These are phyloP conservation scores for Epipyxis sp. DNA, from an alignment of 108 stramenopile species.

Conservation along the genomic window DNA sequence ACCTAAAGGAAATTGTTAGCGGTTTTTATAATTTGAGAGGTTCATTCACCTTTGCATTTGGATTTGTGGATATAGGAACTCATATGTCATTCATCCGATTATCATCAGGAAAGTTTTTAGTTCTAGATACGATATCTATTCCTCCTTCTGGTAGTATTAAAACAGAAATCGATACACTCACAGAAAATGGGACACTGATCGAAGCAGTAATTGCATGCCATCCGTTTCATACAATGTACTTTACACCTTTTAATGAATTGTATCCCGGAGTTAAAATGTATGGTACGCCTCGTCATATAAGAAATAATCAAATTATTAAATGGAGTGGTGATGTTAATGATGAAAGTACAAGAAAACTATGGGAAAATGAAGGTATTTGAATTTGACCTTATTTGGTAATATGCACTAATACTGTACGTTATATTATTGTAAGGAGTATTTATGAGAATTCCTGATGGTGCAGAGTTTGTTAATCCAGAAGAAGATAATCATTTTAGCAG, in stretches of 20 bases:
- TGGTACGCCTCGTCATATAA: not conserved
- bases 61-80: slow-evolving; percentile 1
- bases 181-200: not conserved
- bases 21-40: not conserved
- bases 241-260: not conserved
- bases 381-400: no score
- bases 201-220: slow-evolving; percentile 13
- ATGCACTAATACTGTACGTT: not conserved
- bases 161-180: not conserved
- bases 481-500: slow-evolving; percentile 13
- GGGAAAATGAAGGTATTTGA: not conserved
- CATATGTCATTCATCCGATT: slow-evolving; percentile 13
- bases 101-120: slow-evolving; percentile 1
- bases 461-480: not conserved
- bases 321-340: not conserved
- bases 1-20: no score
- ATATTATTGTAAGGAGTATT: not conserved
- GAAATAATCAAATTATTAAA: not conserved
- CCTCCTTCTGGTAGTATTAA: not conserved
- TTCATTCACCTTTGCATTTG: not conserved
- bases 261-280: not conserved
- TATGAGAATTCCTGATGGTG: not conserved
- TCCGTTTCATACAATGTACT: slow-evolving; percentile 14
- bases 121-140: not conserved
- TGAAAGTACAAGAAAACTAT: not conserved